Conservation (phyloP, 305 asterid species). For the Fraxinus platypoda region DNA sequence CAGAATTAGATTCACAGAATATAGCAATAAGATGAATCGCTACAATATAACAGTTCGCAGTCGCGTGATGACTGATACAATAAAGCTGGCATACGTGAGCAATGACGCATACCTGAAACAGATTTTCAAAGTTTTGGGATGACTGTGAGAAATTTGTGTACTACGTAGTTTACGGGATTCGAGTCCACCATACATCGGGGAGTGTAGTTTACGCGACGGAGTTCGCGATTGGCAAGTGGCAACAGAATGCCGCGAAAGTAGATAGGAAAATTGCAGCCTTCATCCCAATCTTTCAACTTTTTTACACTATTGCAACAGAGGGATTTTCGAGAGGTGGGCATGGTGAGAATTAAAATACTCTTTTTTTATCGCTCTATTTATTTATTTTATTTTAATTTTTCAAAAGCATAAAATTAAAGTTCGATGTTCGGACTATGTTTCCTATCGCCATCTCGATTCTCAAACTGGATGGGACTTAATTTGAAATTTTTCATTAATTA, state of each 20-base stretch:
- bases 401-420: neutral
- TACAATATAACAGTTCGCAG: neutral
- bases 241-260: neutral
- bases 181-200: neutral
- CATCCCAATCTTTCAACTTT: neutral
- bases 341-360: neutral
- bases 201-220: neutral
- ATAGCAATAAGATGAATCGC: neutral
- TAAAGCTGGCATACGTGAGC: neutral
- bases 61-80: neutral
- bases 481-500: neutral
- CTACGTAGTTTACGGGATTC: neutral
- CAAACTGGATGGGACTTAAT: neutral
- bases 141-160: neutral
- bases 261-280: neutral
- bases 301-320: neutral
- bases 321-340: too few relatives aligned
- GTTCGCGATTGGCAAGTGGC: neutral
- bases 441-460: neutral
- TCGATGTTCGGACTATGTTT: neutral
- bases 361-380: neutral
- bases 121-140: neutral
- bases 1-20: neutral
- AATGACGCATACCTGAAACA: neutral
- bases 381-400: too few relatives aligned